These are phyloP conservation scores for Nannizziopsis barbatae DNA, from an alignment of 2,329 filamentous ascomycete species.

Conservation along the genomic window DNA sequence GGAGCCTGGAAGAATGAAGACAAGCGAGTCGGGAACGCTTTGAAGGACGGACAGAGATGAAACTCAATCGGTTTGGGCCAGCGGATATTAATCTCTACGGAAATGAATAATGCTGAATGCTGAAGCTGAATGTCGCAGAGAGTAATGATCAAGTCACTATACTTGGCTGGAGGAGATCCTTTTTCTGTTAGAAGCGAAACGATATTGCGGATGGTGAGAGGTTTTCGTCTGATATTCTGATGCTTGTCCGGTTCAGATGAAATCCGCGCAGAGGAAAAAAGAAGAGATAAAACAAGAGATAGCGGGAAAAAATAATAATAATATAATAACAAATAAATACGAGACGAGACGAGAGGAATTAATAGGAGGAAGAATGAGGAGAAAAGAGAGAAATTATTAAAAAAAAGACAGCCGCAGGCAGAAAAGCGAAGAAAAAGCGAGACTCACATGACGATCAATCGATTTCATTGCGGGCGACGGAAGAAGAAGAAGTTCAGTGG, in stretches of 20 bases:
- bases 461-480: neutral
- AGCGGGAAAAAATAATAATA: conserved; percentile 11
- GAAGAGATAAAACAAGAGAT: conserved; percentile 7
- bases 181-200: conserved; percentile 1
- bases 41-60: conserved; percentile 1
- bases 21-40: neutral
- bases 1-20: conserved; percentile 7
- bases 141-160: conserved; percentile 1
- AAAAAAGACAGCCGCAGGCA: conserved; percentile 9
- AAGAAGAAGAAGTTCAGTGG: neutral
- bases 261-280: too few species aligned
- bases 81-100: conserved; percentile 5
- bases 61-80: conserved; percentile 9
- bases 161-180: neutral
- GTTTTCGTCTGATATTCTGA: conserved; percentile 10
- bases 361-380: conserved; percentile 10
- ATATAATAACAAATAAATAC: conserved; percentile 3
- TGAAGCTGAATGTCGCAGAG: conserved; percentile 2
- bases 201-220: neutral
- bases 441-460: neutral
- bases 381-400: conserved; percentile 11
- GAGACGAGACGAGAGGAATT: conserved; percentile 9
- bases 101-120: neutral
- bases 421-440: conserved; percentile 1
- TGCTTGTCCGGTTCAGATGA: neutral